These are phyloP conservation scores for Xylariomycetidae sp. DNA, from an alignment of 2,329 filamentous ascomycete species.

Conservation along the genomic window DNA sequence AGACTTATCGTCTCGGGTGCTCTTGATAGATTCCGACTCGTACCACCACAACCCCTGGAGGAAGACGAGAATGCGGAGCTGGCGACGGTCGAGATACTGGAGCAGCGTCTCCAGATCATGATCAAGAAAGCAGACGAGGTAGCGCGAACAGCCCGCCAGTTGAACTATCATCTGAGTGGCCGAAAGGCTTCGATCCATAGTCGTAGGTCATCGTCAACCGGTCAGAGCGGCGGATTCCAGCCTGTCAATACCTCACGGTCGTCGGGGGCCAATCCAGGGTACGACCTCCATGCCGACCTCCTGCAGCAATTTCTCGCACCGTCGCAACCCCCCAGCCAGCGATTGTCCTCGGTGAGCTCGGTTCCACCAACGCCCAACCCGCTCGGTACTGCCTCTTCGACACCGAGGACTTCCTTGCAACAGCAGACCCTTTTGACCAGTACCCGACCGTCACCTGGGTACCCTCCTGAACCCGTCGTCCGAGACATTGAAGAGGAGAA, in stretches of 20 bases:
- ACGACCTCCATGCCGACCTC: constrained; percentile 48
- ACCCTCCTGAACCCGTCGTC: constrained; percentile 20
- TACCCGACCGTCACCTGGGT: constrained; percentile 24
- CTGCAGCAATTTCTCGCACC: constrained; percentile 45
- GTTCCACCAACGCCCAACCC: constrained; percentile 26
- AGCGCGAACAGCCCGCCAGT: constrained; percentile 56
- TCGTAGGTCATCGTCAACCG: constrained; percentile 42
- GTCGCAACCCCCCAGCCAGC: constrained; percentile 16
- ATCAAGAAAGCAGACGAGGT: constrained; percentile 77
- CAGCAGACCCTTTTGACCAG: constrained; percentile 20
- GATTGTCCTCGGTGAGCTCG: constrained; percentile 22
- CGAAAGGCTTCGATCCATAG: constrained; percentile 67
- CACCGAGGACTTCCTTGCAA: constrained; percentile 22
- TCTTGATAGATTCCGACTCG: constrained; percentile 65
- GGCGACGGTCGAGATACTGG: constrained; percentile 75
- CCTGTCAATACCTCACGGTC: constrained; percentile 25
- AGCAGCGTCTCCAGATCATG: constrained; percentile 69
- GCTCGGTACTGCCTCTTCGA: constrained; percentile 21
- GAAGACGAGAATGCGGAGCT: constrained; percentile 85
- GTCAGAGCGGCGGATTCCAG: constrained; percentile 32
- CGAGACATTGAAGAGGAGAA: constrained; percentile 29
- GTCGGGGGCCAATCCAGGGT: constrained; percentile 27
- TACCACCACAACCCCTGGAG: constrained; percentile 72
- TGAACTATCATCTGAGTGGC: constrained; percentile 74
- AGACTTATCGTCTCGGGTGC: constrained; percentile 77